Evolutionary conservation across 2,329 filamentous ascomycete species (phyloP), one percentile per base, ranked within the genome.

Genomic region (Aspergillus udagawae): DNA sequence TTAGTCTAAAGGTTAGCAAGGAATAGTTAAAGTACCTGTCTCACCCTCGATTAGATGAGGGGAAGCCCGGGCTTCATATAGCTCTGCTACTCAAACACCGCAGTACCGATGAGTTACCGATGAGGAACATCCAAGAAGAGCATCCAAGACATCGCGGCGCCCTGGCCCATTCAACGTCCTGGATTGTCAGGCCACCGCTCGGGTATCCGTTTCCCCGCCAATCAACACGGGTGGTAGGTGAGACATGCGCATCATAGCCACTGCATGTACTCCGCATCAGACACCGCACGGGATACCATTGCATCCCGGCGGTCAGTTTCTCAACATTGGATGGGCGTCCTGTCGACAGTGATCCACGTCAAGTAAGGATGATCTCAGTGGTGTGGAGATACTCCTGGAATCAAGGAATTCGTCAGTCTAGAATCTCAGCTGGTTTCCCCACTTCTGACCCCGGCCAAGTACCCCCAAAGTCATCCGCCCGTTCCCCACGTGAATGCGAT

Each of bases 221-320:
- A 64, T 60, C 35, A 60, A 56, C 45, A 56, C 35, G 23, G 47
- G 35, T 58, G 7, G 45, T 10, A 57, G 60, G 51, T 65, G 57
- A 66, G 61, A 66, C 64, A 66, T 64, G 49, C 55, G 57, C 59
- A 66, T 64, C 60, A 59, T 47, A 29, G 54, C 53, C 49, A 55
- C 54, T 56, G n/a, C 54, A 58, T 55, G 47, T 55, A 55, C 56
- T 57, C 55, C 59, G 55, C 62, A 61, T 61, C 48, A 53, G 61
- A 57, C 35, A 17, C 23, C 23, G 23, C 51, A 54, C 12, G 35
- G 41, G 49, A 44, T 60, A 59, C 53, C 55, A 59, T 62, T 25
- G 23, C 23, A 25, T 25, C 23, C 23, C 23, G 23, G 3, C 23
- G 23, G 51, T 55, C 21, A 52, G 52, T 57, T 51, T 41, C 45